A percentile compares a stretch with the other conserved stretches of the same genome.
phyloP scores from a whole-genome alignment of 2,329 filamentous ascomycete species.

The Apiospora arundinis region DNA sequence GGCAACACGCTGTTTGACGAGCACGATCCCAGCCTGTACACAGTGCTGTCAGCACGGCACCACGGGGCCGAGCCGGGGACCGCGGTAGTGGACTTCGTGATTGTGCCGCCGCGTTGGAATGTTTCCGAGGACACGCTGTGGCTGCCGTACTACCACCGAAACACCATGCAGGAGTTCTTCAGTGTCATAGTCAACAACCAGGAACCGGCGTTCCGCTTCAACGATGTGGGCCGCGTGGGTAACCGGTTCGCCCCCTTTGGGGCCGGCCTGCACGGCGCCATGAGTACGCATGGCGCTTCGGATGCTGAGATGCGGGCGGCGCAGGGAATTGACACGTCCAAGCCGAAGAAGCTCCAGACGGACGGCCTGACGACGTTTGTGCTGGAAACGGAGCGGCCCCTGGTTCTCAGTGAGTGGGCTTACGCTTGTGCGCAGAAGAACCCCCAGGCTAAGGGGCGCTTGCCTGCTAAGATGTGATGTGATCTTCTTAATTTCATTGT shows the following conservation, averaged over 20 bases:
- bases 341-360: conserved; percentile 21
- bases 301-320: conserved; percentile 45
- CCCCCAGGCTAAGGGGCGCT: conserved; percentile 16
- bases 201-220: conserved; percentile 57
- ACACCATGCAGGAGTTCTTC: conserved; percentile 62
- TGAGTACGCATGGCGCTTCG: conserved; percentile 60
- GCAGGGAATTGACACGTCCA: conserved; percentile 20
- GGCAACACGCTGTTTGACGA: conserved; percentile 73
- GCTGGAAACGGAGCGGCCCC: conserved; percentile 25
- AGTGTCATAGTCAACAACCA: conserved; percentile 58
- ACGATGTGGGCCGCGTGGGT: conserved; percentile 55
- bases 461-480: not conserved
- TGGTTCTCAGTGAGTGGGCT: conserved; percentile 27
- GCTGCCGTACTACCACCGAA: conserved; percentile 67
- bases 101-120: conserved; percentile 68
- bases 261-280: conserved; percentile 63
- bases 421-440: conserved; percentile 22
- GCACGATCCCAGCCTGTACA: conserved; percentile 73
- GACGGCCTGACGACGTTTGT: conserved; percentile 23
- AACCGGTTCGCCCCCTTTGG: conserved; percentile 55
- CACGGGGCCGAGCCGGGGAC: conserved; percentile 60
- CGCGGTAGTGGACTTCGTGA: conserved; percentile 66
- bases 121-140: conserved; percentile 66
- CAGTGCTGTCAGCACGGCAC: conserved; percentile 61
- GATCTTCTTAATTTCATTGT: too few species aligned